phyloP scores from a whole-genome alignment of 83 land plant genomes.

The Picea abies region DNA sequence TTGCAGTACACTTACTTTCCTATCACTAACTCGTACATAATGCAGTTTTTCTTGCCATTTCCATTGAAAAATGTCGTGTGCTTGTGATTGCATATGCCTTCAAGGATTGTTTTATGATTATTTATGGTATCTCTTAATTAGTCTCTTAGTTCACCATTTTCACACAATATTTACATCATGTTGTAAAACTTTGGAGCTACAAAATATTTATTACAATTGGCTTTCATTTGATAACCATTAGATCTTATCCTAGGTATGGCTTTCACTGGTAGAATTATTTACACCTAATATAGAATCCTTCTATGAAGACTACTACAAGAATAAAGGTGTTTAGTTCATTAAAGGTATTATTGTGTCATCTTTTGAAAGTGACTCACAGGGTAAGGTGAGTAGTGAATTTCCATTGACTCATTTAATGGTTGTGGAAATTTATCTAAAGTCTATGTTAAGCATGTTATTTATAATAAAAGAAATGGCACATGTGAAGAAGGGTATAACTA shows the following conservation, averaged over 20 bases:
- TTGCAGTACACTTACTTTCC: conserved; percentile 68
- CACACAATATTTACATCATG: too few relatives aligned
- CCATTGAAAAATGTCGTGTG: not conserved
- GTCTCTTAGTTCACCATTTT: not conserved
- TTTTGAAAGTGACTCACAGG: conserved; percentile 69
- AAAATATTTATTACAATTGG: not conserved
- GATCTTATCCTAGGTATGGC: not conserved
- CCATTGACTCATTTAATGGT: not conserved
- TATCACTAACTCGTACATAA: not conserved
- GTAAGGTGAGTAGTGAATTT: too few relatives aligned
- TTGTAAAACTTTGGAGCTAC: not conserved
- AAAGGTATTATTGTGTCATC: conserved; percentile 91
- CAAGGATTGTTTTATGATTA: not conserved
- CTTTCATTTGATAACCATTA: not conserved
- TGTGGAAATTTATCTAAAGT: too few relatives aligned
- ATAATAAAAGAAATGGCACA: too few relatives aligned
- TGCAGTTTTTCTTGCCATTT: not conserved
- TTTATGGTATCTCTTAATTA: conserved; percentile 3
- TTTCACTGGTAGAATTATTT: conserved; percentile 88
- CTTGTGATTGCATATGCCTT: not conserved
- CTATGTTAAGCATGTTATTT: too few relatives aligned
- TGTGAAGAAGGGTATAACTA: too few relatives aligned
- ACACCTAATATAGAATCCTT: conserved; percentile 88
- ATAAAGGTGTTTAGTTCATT: conserved; percentile 80
- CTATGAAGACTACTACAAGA: conserved; percentile 86